These are phyloP conservation scores for Zelopaecilomyces penicillatus DNA, from an alignment of 2,329 filamentous ascomycete species.

Conservation along the genomic window DNA sequence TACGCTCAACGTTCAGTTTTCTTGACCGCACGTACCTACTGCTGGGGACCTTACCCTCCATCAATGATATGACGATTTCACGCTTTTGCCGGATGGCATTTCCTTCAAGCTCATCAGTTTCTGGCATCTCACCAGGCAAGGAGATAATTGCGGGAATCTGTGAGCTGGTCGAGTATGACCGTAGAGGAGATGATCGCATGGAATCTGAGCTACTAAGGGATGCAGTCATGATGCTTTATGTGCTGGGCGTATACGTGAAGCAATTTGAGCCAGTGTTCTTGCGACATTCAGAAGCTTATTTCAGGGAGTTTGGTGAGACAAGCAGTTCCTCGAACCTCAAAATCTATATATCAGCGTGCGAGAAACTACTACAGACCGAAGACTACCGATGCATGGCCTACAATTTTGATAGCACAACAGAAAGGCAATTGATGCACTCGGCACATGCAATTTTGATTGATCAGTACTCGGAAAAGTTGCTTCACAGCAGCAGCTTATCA, in stretches of 20 bases:
- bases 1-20: conserved; percentile 88
- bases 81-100: conserved; percentile 62
- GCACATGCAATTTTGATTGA: conserved; percentile 67
- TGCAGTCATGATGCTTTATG: conserved; percentile 72
- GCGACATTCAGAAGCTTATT: conserved; percentile 56
- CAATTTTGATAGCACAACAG: conserved; percentile 75
- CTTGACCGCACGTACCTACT: conserved; percentile 85
- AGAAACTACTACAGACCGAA: conserved; percentile 63
- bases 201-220: conserved; percentile 61
- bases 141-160: conserved; percentile 51
- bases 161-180: conserved; percentile 65
- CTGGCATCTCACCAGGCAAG: conserved; percentile 16
- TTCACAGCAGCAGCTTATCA: conserved; percentile 58
- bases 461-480: conserved; percentile 56
- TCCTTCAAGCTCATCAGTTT: conserved; percentile 5
- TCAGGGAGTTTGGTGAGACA: conserved; percentile 59
- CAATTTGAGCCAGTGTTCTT: conserved; percentile 74
- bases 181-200: conserved; percentile 47
- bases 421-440: conserved; percentile 62
- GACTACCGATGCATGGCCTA: conserved; percentile 69
- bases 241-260: conserved; percentile 71
- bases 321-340: conserved; percentile 58
- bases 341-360: conserved; percentile 65
- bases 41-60: conserved; percentile 57
- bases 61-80: conserved; percentile 72